Evolutionary conservation across 345 rosid genomes (phyloP), one percentile per base, ranked within the genome.

Genomic region (Laguncularia racemosa): DNA sequence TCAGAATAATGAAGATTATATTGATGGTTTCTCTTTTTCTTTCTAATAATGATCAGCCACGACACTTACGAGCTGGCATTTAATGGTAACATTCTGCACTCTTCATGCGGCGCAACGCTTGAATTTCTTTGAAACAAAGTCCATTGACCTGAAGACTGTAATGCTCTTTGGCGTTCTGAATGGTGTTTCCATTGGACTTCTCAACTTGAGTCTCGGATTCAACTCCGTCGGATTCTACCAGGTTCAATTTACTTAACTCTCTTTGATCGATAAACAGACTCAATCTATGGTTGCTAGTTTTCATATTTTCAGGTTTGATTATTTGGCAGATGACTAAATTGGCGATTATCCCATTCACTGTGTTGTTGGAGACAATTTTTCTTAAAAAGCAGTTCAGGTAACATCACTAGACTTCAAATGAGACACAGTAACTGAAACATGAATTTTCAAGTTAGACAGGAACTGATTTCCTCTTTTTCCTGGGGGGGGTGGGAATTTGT

Each of bases 301-400:
- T 46, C 50, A 59, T 6, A 44, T 43, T 28, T 33, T 20, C 51
- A 0, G 20, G 11, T 28, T 13, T 40, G 6, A 13, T 67, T 44
- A 33, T 26, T 53, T 63, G 65, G 60, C 84, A 89, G 97, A 93
- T 93, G 99, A 93, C 99, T 17, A 93, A 93, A 67, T 90, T 93
- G 69, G 96, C 99, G 55, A 93, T 93, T 61, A 93, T 93, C 55
- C 99, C 99, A 52, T 93, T 93, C 82, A 93, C 99, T 46, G 97
- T 93, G 11, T 58, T 89, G 54, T 62, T 93, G 78, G 99, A 93
- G 81, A 93, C 99, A 28, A 55, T 93, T 57, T 93, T 93, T 78
- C 68, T 89, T 26, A 87, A 89, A 55, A 93, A 89, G 74, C 84
- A 86, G 63, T 93, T 93, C 78, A 93, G 99, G 99, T 93, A 59